Evolutionary conservation across 2,329 filamentous ascomycete species (phyloP), one percentile per base, ranked within the genome.

Genomic region (Metarhizium guizhouense): DNA sequence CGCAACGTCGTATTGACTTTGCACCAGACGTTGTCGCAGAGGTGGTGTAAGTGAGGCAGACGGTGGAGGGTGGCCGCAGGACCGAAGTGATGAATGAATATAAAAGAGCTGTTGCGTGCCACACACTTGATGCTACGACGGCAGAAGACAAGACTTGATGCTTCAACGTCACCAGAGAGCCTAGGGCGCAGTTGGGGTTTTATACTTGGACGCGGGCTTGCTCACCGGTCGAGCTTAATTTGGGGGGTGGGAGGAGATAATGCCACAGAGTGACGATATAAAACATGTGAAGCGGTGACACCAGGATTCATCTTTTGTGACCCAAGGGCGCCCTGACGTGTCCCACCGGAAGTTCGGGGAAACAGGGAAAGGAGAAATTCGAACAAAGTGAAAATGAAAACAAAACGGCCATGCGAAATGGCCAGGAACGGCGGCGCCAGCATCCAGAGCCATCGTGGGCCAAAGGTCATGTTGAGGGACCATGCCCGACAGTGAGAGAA

Each of bases 151-250:
- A 45, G 16, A 34, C 18, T 20, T 11, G 42, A 18, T 45, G 8
- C 42, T 45, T 20, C 42, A 45, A 45, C n/a, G 18, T 5, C 42
- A 45, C 16, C 18, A 45, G 42, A 11, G 16, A 16, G 42, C 42
- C 16, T 45, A 6, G 57, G 58, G 55, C 47, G 49, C 25, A 32
- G 47, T 43, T 45, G 55, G 40, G 57, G 51, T 53, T 57, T 60
- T 59, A 60, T 59, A 59, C 53, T 48, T 55, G 14, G 40, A 13
- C 3, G 2, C 34, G 16, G 45, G 43, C n/a, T 45, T 43, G 6
- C 25, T 25, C 38, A 16, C 5, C 36, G 34, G 45, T 36, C 34
- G n/a, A 29, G 13, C 25, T 25, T 25, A 34, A 36, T 34, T 38
- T n/a, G n/a, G 47, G 54, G 45, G 36, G 25, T 38, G 36, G 13